Base-by-base conservation (phyloP, 192 early-diverging fungal species). In the Ambispora gerdemannii region DNA sequence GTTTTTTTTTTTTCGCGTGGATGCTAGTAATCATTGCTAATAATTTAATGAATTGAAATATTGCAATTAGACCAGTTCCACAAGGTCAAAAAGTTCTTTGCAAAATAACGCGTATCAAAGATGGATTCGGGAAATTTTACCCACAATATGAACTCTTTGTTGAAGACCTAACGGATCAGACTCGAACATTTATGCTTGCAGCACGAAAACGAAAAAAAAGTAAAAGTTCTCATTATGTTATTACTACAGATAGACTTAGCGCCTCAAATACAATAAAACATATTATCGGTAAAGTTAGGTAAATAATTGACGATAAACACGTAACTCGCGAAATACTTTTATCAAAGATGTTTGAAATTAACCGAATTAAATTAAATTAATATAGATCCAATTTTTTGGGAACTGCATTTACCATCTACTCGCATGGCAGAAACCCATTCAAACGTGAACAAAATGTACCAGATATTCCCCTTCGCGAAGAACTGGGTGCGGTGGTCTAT, bases 381-480 rank as follows among this genome's bases (percentile, higher is more conserved):
- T n/a, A 66, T 62, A 88, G 90, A 59, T 91, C 93, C 4, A 96
- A 96, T 72, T 91, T 94, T 27, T 60, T 93, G 36, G 95, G 94
- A 10, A 95, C 93, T 2, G 86, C 83, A 24, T 97, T 93, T 78
- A 76, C 81, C 17, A 85, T 96, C 7, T 89, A 91, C 74, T 88
- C 86, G 19, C 80, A 83, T 56, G 85, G 81, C 0, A 52, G 74
- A 33, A 79, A 77, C 62, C 83, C 81, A 3, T 71, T 71, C 43
- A 80, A 73, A 36, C 50, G 63, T 33, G 63, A 65, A 32, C 68
- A 75, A 59, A 52, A 78, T 20, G 56, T 51, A 30, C 53, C 36
- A 11, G 35, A 72, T 49, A n/a, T 80, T 7, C 80, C 80, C 20
- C 49, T 87, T 25, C 74, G 89, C 55, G 85, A 89, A 71, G 91